Evolutionary conservation across 1,139 yeast genomes (phyloP).

Genomic region (Lodderomyces beijingensis): DNA sequence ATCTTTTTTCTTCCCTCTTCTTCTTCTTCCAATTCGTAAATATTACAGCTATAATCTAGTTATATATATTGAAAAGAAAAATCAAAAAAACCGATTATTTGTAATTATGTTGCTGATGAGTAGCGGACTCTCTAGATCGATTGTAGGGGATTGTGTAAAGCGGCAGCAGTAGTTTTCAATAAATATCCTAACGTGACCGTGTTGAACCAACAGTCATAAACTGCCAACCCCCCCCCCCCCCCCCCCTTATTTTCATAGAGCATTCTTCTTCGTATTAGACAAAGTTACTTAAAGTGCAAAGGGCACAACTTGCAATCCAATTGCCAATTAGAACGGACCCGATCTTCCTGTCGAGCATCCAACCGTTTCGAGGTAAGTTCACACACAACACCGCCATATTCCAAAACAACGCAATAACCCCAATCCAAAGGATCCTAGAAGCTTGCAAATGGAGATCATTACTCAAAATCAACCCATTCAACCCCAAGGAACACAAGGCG

Average conservation of each 20-base stretch:
- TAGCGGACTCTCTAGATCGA: no score
- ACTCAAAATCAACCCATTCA: constrained; percentile 54
- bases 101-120: no score
- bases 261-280: neutral
- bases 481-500: constrained; percentile 42
- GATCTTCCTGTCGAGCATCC: constrained; percentile 59
- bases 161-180: neutral
- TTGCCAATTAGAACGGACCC: constrained; percentile 51
- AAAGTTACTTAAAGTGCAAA: constrained; percentile 31
- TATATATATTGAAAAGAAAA: neutral
- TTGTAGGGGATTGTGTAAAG: no score
- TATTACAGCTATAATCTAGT: no score
- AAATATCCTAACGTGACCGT: neutral
- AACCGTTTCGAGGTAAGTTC: constrained; percentile 57
- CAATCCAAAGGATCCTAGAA: constrained; percentile 35
- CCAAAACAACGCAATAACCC: constrained; percentile 48
- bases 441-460: constrained; percentile 4
- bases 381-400: constrained; percentile 51
- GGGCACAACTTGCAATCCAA: constrained; percentile 43
- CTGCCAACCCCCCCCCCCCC: neutral
- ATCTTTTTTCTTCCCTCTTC: neutral
- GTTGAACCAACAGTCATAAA: neutral
- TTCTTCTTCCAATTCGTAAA: neutral
- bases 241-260: neutral
- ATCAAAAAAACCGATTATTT: neutral